phyloP scores from a whole-genome alignment of 176 grass and related monocot genomes.

The Ananas comosus region DNA sequence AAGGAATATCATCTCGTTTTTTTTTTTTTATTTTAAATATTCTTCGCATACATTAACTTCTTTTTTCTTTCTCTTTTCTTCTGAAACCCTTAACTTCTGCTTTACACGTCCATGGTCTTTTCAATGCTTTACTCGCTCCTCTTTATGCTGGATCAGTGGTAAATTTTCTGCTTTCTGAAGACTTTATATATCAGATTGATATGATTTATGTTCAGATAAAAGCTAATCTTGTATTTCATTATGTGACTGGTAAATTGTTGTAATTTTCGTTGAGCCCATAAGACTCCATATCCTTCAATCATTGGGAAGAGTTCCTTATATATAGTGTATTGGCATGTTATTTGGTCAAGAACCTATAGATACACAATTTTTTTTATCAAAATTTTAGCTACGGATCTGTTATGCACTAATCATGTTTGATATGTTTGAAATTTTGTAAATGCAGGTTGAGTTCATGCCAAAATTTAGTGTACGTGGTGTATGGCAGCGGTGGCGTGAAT shows the following conservation, averaged over 20 bases:
- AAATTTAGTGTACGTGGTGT: slow-evolving; percentile 92
- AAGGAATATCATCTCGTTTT: too few relatives aligned
- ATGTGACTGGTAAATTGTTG: slow-evolving; percentile 15
- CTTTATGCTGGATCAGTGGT: slow-evolving; percentile 93
- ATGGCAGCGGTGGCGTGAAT: slow-evolving; percentile 92
- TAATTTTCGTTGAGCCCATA: neutral
- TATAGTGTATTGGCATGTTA: too few relatives aligned
- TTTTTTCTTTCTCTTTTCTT: slow-evolving; percentile 12
- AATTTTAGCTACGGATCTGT: neutral
- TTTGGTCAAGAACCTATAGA: neutral
- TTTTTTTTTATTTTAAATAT: too few relatives aligned
- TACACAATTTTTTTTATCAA: neutral
- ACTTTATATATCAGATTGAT: slow-evolving; percentile 10
- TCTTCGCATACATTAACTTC: neutral
- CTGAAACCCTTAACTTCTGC: slow-evolving; percentile 64
- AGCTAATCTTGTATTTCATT: neutral
- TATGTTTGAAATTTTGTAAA: slow-evolving; percentile 20
- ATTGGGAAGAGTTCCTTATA: neutral
- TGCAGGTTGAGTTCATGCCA: slow-evolving; percentile 85
- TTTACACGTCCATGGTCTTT: slow-evolving; percentile 96
- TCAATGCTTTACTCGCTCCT: slow-evolving; percentile 89
- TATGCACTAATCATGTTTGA: slow-evolving; percentile 11
- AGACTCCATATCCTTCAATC: neutral
- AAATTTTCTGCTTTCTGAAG: slow-evolving; percentile 24
- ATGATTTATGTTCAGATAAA: neutral